phyloP scores from a whole-genome alignment of 2,329 filamentous ascomycete genomes.

The Fusarium fujikuroi region DNA sequence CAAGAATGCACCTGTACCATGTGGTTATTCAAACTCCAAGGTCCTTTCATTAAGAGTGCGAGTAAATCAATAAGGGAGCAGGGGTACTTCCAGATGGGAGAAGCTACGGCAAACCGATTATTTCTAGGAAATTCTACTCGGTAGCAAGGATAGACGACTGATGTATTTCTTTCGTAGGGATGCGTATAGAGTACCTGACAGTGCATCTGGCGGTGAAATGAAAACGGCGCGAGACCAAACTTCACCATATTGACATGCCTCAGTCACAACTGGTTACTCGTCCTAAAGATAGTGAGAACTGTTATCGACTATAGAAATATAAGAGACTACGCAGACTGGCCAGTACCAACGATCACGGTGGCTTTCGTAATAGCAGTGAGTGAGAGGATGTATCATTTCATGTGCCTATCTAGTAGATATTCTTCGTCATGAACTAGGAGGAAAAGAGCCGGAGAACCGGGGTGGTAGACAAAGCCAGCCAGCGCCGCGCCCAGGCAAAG shows the following conservation, averaged over 20 bases:
- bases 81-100: not conserved
- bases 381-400: slow-evolving; percentile 24
- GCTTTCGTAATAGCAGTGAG: slow-evolving; percentile 21
- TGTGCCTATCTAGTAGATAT: not conserved
- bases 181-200: not conserved
- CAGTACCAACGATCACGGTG: slow-evolving; percentile 12
- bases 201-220: slow-evolving; percentile 28
- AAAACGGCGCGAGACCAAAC: not conserved
- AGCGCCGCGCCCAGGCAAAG: slow-evolving; percentile 20
- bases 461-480: slow-evolving; percentile 42
- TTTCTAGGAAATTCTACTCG: not conserved
- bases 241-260: slow-evolving; percentile 11
- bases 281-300: not conserved
- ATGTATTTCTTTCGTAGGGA: not conserved
- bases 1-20: not conserved
- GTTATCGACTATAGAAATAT: not conserved
- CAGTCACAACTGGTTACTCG: not conserved
- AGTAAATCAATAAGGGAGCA: not conserved
- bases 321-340: not conserved
- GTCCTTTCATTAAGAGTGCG: not conserved
- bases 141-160: not conserved
- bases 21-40: not conserved
- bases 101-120: not conserved
- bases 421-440: slow-evolving; percentile 30
- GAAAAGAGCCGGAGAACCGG: slow-evolving; percentile 47